Conservation (phyloP, 176 grass and related monocot genomes). For the Alopecurus myosuroides region DNA sequence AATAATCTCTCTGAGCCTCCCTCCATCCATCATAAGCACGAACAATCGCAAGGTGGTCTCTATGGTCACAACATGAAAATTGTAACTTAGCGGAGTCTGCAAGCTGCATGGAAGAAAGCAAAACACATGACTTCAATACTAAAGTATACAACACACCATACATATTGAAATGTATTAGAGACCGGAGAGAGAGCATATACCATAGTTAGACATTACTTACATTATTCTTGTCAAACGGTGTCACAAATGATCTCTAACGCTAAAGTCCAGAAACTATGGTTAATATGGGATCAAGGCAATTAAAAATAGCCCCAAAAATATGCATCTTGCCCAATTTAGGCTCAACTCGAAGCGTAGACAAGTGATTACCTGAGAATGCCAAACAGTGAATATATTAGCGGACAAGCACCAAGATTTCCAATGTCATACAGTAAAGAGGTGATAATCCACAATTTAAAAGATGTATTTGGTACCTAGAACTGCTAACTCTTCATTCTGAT, state of each 20-base stretch:
- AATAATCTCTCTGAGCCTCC: too few species aligned
- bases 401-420: background rate
- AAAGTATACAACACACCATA: too few species aligned
- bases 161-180: background rate
- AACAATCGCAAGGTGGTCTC: slow-evolving; percentile 85
- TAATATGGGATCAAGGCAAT: too few species aligned
- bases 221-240: slow-evolving; percentile 97
- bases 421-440: background rate
- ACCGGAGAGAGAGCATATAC: background rate
- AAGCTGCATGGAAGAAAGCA: slow-evolving; percentile 55
- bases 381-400: slow-evolving; percentile 18
- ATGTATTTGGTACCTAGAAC: too few species aligned
- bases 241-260: slow-evolving; percentile 87
- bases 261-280: slow-evolving; percentile 89
- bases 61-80: slow-evolving; percentile 81
- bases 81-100: slow-evolving; percentile 89
- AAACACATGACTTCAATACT: background rate
- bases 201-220: slow-evolving; percentile 41
- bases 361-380: slow-evolving; percentile 65
- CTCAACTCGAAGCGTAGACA: too few species aligned
- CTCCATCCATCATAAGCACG: too few species aligned
- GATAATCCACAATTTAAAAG: too few species aligned
- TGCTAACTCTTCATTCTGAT: too few species aligned
- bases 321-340: too few species aligned
- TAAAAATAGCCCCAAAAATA: too few species aligned